Base-by-base conservation (phyloP, 192 early-diverging fungal species). In the Lobosporangium transversale region DNA sequence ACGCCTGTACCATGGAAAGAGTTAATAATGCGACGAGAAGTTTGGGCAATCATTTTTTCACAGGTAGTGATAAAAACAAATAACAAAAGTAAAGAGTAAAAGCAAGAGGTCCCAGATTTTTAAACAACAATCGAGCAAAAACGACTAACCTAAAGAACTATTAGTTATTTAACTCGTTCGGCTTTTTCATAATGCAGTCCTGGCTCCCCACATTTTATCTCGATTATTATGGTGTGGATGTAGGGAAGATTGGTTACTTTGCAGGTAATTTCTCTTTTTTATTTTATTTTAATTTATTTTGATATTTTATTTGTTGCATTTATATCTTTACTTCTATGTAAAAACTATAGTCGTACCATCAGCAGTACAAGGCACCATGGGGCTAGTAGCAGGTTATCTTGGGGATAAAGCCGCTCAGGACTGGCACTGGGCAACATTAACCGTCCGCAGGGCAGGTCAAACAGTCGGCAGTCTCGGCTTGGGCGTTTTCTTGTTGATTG, bases 181-280 rank as follows among this genome's bases (percentile, higher is more conserved):
- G 80, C 14, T 81, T 78, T 40, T 81, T 78, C 56, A 49, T 81
- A 11, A 60, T 78, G 43, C 67, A 73, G 33, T 78, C 62, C 1
- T 81, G 80, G 80, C 9, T 78, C 8, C 80, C 80, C 21, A 78
- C 80, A 10, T 81, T 78, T 35, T 81, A 70, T 32, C 54, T 76
- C 6, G 80, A 81, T 20, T 66, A 42, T n/a, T 81, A 70, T 26
- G 68, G 62, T 4, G 73, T 71, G 18, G 80, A 81, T 47, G 61
- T 78, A 0, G 68, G 74, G 32, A 71, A 71, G 42, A 67, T 81
- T 50, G 80, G 80, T 4, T 81, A 71, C 33, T 78, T 51, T 33
- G 33, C 80, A 33, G 79, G 79, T 80, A 69, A 51, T 31, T 11
- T 3, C n/a, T n/a, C n/a, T n/a, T n/a, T n/a, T n/a, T n/a, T n/a